These are phyloP conservation scores for Hylodesmum podocarpum DNA, from an alignment of 306 rosid genomes.

Conservation along the genomic window DNA sequence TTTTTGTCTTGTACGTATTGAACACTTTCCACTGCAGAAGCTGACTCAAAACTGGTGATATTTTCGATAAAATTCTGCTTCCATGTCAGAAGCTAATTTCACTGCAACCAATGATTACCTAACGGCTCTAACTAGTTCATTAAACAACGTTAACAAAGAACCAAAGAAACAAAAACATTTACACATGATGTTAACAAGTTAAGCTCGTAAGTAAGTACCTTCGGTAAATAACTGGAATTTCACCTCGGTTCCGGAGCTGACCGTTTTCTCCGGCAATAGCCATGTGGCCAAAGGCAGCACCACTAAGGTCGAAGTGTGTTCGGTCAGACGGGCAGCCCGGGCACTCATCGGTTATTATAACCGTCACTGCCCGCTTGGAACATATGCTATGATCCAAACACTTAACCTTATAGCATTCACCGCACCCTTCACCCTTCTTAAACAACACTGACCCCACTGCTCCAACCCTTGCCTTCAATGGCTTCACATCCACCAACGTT, in stretches of 20 bases:
- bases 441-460: conserved; percentile 81
- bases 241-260: conserved; percentile 73
- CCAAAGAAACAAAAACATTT: no score
- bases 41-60: neutral
- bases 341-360: conserved; percentile 83
- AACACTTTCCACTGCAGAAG: neutral
- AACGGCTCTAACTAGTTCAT: neutral
- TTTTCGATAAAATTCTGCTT: neutral
- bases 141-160: neutral
- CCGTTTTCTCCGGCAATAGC: conserved; percentile 64
- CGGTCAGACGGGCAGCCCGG: conserved; percentile 71
- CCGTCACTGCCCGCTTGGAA: conserved; percentile 75
- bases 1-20: neutral
- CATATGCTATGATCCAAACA: conserved; percentile 73
- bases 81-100: neutral
- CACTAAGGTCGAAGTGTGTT: conserved; percentile 91
- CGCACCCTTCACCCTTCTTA: conserved; percentile 86
- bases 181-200: no score
- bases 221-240: conserved; percentile 59
- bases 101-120: neutral
- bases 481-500: conserved; percentile 74
- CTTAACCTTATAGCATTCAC: conserved; percentile 85
- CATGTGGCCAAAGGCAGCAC: conserved; percentile 89
- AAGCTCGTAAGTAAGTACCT: no score
- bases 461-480: conserved; percentile 79